Conservation (phyloP, 805 yeast species). For the Huiozyma sinensis region DNA sequence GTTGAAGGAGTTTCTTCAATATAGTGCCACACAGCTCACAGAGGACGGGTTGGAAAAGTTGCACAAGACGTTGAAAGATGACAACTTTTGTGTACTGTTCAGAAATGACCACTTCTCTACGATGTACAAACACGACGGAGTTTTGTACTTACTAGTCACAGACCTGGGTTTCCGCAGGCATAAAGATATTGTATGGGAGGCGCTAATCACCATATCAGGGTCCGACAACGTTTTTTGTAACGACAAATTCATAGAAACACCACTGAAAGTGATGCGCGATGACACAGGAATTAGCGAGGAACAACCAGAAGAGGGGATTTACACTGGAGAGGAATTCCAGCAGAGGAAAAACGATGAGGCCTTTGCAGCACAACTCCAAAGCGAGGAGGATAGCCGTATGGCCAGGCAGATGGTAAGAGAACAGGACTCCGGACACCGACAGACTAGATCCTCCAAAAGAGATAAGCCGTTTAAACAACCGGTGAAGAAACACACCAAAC, state of each 20-base stretch:
- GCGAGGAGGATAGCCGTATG: conserved; percentile 38
- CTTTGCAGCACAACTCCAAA: conserved; percentile 36
- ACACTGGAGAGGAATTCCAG: not conserved
- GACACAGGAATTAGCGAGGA: not conserved
- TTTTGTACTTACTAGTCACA: conserved; percentile 57
- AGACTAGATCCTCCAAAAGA: not conserved
- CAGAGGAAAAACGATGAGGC: conserved; percentile 25
- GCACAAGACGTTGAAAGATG: conserved; percentile 33
- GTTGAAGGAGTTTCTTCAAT: conserved; percentile 38
- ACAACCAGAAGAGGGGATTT: not conserved
- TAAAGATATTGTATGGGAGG: conserved; percentile 64
- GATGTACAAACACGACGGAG: conserved; percentile 37
- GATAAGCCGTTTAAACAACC: conserved; percentile 6
- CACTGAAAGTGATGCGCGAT: not conserved
- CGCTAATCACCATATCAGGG: conserved; percentile 55
- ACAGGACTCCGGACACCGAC: not conserved
- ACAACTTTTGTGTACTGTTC: conserved; percentile 62
- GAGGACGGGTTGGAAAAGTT: conserved; percentile 44
- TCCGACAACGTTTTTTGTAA: conserved; percentile 52
- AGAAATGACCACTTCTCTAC: conserved; percentile 87
- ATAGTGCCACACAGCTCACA: conserved; percentile 67
- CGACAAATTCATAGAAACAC: conserved; percentile 39
- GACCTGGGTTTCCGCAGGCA: conserved; percentile 53
- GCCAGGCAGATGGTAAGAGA: conserved; percentile 5
- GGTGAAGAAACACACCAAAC: conserved; percentile 2